A percentile compares a stretch with the other conserved stretches of the same genome.
Evolutionary conservation across 768 basidiomycete genomes (phyloP).

Genomic region (Psilocybe azurescens): DNA sequence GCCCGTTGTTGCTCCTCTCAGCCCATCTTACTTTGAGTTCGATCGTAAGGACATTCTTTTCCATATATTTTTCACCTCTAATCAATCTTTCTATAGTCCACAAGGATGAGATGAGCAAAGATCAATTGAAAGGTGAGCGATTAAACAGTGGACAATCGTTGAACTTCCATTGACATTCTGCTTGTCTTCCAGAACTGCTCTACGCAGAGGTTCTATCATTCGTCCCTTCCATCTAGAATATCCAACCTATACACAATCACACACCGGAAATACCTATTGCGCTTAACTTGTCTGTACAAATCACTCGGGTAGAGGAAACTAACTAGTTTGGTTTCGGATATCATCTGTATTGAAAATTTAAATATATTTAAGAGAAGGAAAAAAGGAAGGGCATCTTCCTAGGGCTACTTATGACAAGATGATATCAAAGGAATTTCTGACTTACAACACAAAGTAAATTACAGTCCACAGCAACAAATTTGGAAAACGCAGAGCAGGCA

Average conservation of each 20-base stretch:
- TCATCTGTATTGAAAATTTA: background rate
- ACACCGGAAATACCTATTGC: background rate
- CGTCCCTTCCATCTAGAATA: conserved; percentile 59
- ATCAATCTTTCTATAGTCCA: conserved; percentile 45
- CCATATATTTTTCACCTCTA: conserved; percentile 9
- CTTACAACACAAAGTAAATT: background rate
- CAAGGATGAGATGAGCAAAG: conserved; percentile 78
- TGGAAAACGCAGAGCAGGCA: conserved; percentile 11
- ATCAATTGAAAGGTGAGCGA: conserved; percentile 66
- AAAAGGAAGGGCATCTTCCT: background rate
- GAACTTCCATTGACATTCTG: conserved; percentile 15
- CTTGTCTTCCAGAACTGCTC: conserved; percentile 55
- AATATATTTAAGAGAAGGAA: conserved; percentile 13
- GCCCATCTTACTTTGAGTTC: conserved; percentile 89
- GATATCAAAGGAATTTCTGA: background rate
- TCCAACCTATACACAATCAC: background rate
- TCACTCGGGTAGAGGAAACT: background rate
- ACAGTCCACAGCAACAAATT: conserved; percentile 7
- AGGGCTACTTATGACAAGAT: background rate
- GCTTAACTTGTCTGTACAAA: conserved; percentile 3
- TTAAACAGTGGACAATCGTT: background rate
- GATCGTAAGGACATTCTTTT: conserved; percentile 59
- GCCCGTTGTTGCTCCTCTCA: conserved; percentile 79
- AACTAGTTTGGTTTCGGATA: background rate
- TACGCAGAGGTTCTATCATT: conserved; percentile 87